phyloP scores from a whole-genome alignment of 202 grass and related monocot species.

The Panicum hallii region DNA sequence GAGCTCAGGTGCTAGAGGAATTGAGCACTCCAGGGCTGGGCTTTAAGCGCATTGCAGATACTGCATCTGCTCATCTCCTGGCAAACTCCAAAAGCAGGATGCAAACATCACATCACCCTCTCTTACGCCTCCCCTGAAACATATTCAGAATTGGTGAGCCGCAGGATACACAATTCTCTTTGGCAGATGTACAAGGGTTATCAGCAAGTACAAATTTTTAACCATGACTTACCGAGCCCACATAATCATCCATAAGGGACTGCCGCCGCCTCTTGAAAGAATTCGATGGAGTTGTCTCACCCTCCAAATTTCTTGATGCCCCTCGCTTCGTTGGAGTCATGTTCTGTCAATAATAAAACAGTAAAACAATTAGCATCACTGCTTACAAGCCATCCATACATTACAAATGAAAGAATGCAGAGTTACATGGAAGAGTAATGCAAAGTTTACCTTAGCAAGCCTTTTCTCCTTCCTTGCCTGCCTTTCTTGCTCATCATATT shows the following conservation, averaged over 20 bases:
- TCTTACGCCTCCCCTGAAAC: conserved; percentile 52
- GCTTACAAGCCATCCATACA: neutral
- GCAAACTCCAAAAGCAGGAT: neutral
- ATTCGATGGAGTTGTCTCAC: conserved; percentile 65
- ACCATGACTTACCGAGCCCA: conserved; percentile 57
- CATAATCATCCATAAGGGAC: conserved; percentile 77
- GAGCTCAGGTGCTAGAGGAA: neutral
- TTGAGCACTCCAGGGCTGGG: neutral
- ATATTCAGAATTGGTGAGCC: conserved; percentile 24
- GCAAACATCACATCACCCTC: conserved; percentile 13
- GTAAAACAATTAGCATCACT: neutral
- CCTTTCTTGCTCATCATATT: conserved; percentile 94
- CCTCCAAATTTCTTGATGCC: conserved; percentile 59
- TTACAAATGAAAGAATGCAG: neutral
- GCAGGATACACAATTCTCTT: neutral
- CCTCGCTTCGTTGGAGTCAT: conserved; percentile 80
- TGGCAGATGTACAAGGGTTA: neutral
- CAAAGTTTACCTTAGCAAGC: conserved; percentile 71
- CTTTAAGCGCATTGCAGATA: neutral
- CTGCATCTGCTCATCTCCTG: too few relatives aligned
- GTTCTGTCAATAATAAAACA: conserved; percentile 54
- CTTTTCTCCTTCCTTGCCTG: conserved; percentile 95
- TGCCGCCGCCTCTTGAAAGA: conserved; percentile 78
- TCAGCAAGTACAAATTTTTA: neutral
- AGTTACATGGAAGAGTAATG: neutral